A percentile compares a stretch with the other conserved stretches of the same genome.
Conservation (phyloP, 371 early-diverging fungal species). For the Mortierella sp. region DNA sequence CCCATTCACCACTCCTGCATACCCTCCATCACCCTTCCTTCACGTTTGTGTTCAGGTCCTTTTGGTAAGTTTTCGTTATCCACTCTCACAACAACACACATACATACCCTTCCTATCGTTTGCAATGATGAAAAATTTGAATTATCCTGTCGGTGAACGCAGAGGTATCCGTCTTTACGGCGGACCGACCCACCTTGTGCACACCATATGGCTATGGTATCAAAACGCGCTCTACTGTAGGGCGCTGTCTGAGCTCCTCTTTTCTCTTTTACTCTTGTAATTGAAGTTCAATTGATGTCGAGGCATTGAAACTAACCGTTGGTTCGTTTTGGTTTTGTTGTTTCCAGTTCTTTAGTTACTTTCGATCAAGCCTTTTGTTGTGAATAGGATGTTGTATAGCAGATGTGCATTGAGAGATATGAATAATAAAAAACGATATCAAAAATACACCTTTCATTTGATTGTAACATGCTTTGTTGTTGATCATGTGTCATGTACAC, state of each 20-base stretch:
- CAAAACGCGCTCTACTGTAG: slow-evolving; percentile 38
- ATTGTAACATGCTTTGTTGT: background rate
- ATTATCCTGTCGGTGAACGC: slow-evolving; percentile 57
- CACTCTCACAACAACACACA: background rate
- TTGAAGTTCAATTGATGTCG: background rate
- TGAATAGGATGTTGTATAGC: background rate
- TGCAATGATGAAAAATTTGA: slow-evolving; percentile 44
- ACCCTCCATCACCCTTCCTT: background rate
- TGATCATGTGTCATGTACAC: background rate
- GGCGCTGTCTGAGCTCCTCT: slow-evolving; percentile 54
- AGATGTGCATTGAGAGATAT: background rate
- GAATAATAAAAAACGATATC: slow-evolving; percentile 4
- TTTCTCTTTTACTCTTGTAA: background rate
- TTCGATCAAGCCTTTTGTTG: background rate
- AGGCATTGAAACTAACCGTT: background rate
- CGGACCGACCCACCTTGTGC: slow-evolving; percentile 60
- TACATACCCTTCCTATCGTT: background rate
- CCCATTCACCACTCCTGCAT: background rate
- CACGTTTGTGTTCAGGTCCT: background rate
- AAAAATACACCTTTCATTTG: background rate
- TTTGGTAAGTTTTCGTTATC: slow-evolving; percentile 17
- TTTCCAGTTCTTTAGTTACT: background rate
- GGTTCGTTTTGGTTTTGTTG: slow-evolving; percentile 1
- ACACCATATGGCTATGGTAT: slow-evolving; percentile 59
- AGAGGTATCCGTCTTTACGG: slow-evolving; percentile 54